These are phyloP conservation scores for Pichia pseudocactophila DNA, from an alignment of 805 yeast genomes.

Conservation along the genomic window DNA sequence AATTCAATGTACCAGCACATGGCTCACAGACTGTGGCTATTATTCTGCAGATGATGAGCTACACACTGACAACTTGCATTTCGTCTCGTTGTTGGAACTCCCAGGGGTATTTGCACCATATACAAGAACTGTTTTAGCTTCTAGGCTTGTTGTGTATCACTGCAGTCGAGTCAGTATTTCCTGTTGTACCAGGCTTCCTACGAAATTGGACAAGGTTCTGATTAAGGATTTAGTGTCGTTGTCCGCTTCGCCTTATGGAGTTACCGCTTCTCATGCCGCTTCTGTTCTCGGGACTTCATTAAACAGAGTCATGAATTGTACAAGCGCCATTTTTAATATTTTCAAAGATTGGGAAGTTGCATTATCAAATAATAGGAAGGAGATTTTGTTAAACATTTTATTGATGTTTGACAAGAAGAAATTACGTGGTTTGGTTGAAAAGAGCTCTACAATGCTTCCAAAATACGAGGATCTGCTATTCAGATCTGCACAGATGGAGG, in stretches of 20 bases:
- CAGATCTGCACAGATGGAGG: slow-evolving; percentile 47
- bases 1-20: slow-evolving; percentile 56
- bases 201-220: slow-evolving; percentile 52
- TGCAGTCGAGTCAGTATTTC: slow-evolving; percentile 63
- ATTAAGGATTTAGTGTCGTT: slow-evolving; percentile 56
- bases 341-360: slow-evolving; percentile 38
- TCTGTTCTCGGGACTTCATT: slow-evolving; percentile 56
- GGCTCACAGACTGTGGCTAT: slow-evolving; percentile 35
- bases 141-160: slow-evolving; percentile 66
- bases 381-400: slow-evolving; percentile 56
- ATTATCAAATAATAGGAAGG: slow-evolving; percentile 39
- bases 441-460: slow-evolving; percentile 46
- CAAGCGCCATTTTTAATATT: slow-evolving; percentile 40
- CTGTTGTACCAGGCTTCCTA: slow-evolving; percentile 63
- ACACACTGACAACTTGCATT: slow-evolving; percentile 30
- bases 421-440: slow-evolving; percentile 47
- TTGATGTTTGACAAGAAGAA: slow-evolving; percentile 47
- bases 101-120: slow-evolving; percentile 57
- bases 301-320: slow-evolving; percentile 53
- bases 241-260: slow-evolving; percentile 61
- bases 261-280: slow-evolving; percentile 64
- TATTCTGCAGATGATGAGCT: slow-evolving; percentile 22
- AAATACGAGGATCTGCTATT: slow-evolving; percentile 41
- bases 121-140: slow-evolving; percentile 72
- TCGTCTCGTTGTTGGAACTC: slow-evolving; percentile 42